Evolutionary conservation across 805 yeast genomes (phyloP).

Genomic region (Saturnispora kantuleensis): DNA sequence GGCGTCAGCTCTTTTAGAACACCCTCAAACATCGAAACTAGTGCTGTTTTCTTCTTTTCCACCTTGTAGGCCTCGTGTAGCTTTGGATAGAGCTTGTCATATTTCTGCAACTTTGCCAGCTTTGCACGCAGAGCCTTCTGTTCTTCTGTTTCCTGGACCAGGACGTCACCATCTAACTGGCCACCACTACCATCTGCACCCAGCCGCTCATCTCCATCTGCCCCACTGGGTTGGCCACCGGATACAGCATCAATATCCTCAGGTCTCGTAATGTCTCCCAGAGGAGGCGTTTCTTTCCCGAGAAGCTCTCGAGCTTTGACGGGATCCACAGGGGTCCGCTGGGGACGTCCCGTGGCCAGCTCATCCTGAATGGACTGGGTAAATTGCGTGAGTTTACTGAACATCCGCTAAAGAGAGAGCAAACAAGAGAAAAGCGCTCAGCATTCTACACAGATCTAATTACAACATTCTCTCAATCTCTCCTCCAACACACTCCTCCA

Average conservation of each 20-base stretch:
- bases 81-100: conserved; percentile 84
- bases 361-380: conserved; percentile 22
- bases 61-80: conserved; percentile 75
- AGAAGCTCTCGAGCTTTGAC: conserved; percentile 17
- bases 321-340: conserved; percentile 18
- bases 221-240: too few species aligned
- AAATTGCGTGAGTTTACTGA: conserved; percentile 4
- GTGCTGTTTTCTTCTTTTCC: conserved; percentile 59
- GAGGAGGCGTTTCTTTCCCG: background rate
- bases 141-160: background rate
- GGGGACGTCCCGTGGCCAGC: conserved; percentile 17
- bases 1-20: conserved; percentile 76
- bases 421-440: background rate
- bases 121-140: conserved; percentile 36
- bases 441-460: background rate
- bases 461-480: conserved; percentile 41
- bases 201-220: too few species aligned
- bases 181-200: too few species aligned
- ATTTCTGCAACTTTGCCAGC: conserved; percentile 67
- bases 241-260: background rate
- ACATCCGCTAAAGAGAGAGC: background rate
- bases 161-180: background rate
- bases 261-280: background rate
- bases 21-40: conserved; percentile 54
- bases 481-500: conserved; percentile 40